Evolutionary conservation across 2,329 filamentous ascomycete genomes (phyloP).

Genomic region (Lachnellula subtilissima): DNA sequence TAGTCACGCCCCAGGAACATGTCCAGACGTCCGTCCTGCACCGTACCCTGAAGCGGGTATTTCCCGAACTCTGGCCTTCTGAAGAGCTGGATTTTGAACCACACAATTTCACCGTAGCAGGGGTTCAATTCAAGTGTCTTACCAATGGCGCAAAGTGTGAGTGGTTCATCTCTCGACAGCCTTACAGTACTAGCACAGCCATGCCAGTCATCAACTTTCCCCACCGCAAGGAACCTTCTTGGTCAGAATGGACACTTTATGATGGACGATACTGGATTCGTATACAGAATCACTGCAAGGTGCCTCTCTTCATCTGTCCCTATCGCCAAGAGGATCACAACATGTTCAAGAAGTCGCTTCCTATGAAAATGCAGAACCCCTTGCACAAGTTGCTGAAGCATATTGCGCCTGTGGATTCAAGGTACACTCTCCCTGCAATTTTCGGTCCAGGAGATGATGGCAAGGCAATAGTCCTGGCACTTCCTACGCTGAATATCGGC

Average conservation of each 20-base stretch:
- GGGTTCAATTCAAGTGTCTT: conserved; percentile 19
- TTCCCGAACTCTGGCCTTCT: conserved; percentile 28
- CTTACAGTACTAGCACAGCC: not conserved
- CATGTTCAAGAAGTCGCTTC: conserved; percentile 8
- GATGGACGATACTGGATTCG: conserved; percentile 61
- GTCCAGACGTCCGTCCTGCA: conserved; percentile 41
- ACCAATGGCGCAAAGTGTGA: not conserved
- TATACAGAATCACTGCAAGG: conserved; percentile 25
- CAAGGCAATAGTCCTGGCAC: conserved; percentile 17
- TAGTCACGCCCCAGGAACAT: conserved; percentile 43
- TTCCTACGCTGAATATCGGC: conserved; percentile 25
- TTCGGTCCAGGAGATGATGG: conserved; percentile 3
- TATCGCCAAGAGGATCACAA: conserved; percentile 15
- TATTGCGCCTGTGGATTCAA: conserved; percentile 18
- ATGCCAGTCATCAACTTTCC: conserved; percentile 40
- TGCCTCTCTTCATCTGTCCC: conserved; percentile 15
- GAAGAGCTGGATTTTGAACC: not conserved
- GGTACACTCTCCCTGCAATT: conserved; percentile 29
- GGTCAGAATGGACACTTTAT: conserved; percentile 36
- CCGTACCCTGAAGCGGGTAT: conserved; percentile 37
- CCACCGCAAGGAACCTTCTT: conserved; percentile 24
- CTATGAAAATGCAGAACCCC: not conserved
- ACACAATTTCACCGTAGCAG: conserved; percentile 18
- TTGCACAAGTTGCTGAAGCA: conserved; percentile 9
- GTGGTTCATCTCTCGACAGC: conserved; percentile 26